Conservation (phyloP, 768 basidiomycete genomes). For the Austroboletus eburneus region DNA sequence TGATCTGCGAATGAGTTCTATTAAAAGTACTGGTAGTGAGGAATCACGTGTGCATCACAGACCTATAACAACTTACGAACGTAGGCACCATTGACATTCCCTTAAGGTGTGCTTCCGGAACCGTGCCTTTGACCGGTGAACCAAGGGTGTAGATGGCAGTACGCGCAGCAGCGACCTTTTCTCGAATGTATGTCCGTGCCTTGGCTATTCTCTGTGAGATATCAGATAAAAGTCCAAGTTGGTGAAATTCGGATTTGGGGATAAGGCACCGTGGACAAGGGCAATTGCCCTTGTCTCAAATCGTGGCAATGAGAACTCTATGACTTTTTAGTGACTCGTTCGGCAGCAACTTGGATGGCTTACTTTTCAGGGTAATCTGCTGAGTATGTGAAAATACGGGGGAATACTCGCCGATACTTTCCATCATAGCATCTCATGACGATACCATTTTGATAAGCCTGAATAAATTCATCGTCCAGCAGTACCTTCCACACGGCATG, state of each 20-base stretch:
- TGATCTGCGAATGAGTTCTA: not conserved
- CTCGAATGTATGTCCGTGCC: not conserved
- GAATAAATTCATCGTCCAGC: not conserved
- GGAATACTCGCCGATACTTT: not conserved
- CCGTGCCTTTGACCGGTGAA: not conserved
- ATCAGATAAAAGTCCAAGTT: constrained; percentile 1
- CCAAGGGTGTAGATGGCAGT: constrained; percentile 7
- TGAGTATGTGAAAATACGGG: constrained; percentile 4
- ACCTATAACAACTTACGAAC: not conserved
- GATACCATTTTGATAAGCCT: constrained; percentile 2
- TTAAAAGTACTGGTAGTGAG: not conserved
- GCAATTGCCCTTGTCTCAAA: constrained; percentile 24
- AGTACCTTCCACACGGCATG: constrained; percentile 2
- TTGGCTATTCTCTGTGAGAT: not conserved
- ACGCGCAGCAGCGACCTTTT: not conserved
- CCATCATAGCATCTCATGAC: constrained; percentile 2
- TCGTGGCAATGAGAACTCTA: constrained; percentile 24
- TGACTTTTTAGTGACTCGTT: not conserved
- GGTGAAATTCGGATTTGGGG: constrained; percentile 9
- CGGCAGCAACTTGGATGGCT: not conserved
- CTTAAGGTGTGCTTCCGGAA: not conserved
- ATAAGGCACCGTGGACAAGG: constrained; percentile 29
- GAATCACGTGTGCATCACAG: not conserved
- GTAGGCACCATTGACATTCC: not conserved
- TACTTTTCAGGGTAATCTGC: constrained; percentile 4